Percentiles rank a stretch among this genome's conserved stretches.
These are phyloP conservation scores for Vigna radiata DNA, from an alignment of 306 rosid species.

Conservation along the genomic window DNA sequence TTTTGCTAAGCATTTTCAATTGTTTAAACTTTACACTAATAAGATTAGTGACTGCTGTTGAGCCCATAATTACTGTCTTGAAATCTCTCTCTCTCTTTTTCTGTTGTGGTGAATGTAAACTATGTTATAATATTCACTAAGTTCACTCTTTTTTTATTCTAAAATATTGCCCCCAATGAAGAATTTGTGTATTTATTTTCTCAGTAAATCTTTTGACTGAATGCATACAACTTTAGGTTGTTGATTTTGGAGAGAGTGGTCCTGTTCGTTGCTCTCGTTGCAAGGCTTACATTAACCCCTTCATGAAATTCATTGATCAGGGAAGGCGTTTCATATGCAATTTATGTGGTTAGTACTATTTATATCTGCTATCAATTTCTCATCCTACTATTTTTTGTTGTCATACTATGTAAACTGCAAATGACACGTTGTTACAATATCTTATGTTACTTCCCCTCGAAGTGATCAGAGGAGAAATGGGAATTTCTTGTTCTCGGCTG, in stretches of 20 bases:
- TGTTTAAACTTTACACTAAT: slow-evolving; percentile 17
- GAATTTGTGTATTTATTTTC: slow-evolving; percentile 10
- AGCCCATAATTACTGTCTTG: slow-evolving; percentile 9
- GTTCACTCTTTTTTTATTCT: slow-evolving; percentile 29
- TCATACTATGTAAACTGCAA: slow-evolving; percentile 30
- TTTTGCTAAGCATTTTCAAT: slow-evolving; percentile 14
- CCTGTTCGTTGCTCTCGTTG: slow-evolving; percentile 99
- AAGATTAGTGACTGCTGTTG: not conserved
- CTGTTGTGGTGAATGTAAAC: slow-evolving; percentile 37
- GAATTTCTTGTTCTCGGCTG: slow-evolving; percentile 14
- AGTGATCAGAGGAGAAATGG: not conserved
- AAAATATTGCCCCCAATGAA: slow-evolving; percentile 27
- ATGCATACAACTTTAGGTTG: slow-evolving; percentile 64
- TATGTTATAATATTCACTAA: slow-evolving; percentile 6
- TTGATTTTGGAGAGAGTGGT: slow-evolving; percentile 98
- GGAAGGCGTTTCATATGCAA: slow-evolving; percentile 96
- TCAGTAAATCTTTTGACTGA: slow-evolving; percentile 26
- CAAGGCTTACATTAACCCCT: slow-evolving; percentile 96
- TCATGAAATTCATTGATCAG: slow-evolving; percentile 96
- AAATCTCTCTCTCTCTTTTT: slow-evolving; percentile 1
- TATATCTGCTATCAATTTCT: slow-evolving; percentile 30
- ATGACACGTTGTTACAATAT: slow-evolving; percentile 15
- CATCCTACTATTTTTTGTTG: slow-evolving; percentile 43
- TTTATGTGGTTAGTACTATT: slow-evolving; percentile 82
- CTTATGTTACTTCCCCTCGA: slow-evolving; percentile 14